Base-by-base conservation (phyloP, 768 basidiomycete species). In the Amanita subjunquillea region DNA sequence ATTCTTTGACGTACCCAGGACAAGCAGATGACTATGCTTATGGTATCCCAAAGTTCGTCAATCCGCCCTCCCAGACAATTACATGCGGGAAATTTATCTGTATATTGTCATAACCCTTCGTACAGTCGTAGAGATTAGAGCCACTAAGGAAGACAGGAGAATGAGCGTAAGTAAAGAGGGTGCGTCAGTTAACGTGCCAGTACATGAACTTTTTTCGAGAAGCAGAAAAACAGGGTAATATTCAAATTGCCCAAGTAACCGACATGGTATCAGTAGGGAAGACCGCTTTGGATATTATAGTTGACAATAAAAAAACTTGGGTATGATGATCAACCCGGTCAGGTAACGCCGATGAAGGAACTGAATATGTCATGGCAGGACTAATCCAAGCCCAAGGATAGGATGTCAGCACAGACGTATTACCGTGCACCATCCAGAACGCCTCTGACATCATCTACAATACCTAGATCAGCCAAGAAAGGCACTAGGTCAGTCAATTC, bases 401-500 rank as follows among this genome's bases (percentile, higher is more conserved):
- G 30, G 23, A 41, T 20, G 9, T 42, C 23, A 15, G 50, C 36
- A 41, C 25, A 50, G 51, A 22, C 50, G 48, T 50, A 51, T 51
- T 72, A 87, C 69, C 87, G 77, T 60, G 85, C 84, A 55, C 87
- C 90, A 63, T 95, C 91, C 57, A 97, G 75, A 37, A 96, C 85
- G 42, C 89, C 93, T 54, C 96, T 78, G 44, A 98, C 88, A 67
- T 99, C 96, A 53, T 85, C 85, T 32, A 93, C 91, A 23, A 76
- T 73, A 32, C 72, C 78, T 34, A 99, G 76, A 68, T 99, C 96
- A 34, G 88, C 72, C 56, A 99, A 77, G 78, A 99, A 98, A 27
- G 93, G 91, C 52, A 93, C 84, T 48, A 98, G 73, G 68, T 98
- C 95, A 38, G 91, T 96, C 57, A 99, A 77, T 66, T 98, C 95